Percentiles rank a stretch among this genome's conserved stretches.
Evolutionary conservation across 371 early-diverging fungal species (phyloP).

Genomic region (Paraphysoderma sedebokerense): DNA sequence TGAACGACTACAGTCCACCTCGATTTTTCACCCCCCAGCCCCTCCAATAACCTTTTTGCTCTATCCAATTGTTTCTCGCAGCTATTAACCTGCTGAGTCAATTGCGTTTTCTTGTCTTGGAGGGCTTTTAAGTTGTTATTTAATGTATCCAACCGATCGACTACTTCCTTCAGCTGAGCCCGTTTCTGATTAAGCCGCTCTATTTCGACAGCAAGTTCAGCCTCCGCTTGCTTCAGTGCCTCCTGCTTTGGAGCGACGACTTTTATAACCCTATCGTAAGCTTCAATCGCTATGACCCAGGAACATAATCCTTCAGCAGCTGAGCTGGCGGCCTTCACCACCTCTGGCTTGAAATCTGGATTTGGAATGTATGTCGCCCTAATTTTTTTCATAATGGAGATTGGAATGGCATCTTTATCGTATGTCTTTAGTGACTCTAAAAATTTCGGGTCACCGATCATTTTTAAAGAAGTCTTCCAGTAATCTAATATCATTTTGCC

Average conservation of each 20-base stretch:
- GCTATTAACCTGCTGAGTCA: constrained; percentile 31
- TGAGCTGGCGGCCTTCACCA: constrained; percentile 32
- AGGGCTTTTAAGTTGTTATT: constrained; percentile 27
- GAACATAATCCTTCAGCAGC: constrained; percentile 43
- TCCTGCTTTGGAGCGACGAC: constrained; percentile 36
- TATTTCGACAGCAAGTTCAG: constrained; percentile 27
- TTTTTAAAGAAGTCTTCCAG: constrained; percentile 31
- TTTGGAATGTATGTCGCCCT: constrained; percentile 27
- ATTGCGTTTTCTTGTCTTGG: constrained; percentile 35
- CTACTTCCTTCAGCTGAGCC: constrained; percentile 23
- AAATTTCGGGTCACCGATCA: constrained; percentile 33
- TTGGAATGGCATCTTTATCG: constrained; percentile 33
- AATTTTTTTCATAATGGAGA: constrained; percentile 26
- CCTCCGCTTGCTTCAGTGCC: constrained; percentile 29
- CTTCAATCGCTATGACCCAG: constrained; percentile 42
- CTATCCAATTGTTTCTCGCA: constrained; percentile 32
- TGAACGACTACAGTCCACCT: constrained; percentile 32
- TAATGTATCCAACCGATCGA: constrained; percentile 24
- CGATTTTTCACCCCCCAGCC: constrained; percentile 29
- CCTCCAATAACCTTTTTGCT: constrained; percentile 35
- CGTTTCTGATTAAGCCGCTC: constrained; percentile 29
- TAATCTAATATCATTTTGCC: constrained; percentile 39
- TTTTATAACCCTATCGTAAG: constrained; percentile 37
- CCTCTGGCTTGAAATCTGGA: constrained; percentile 37
- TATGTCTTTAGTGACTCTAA: constrained; percentile 31